A percentile compares a stretch with the other conserved stretches of the same genome.
These are phyloP conservation scores for Oryza rufipogon DNA, from an alignment of 176 grass and related monocot genomes.

Conservation along the genomic window DNA sequence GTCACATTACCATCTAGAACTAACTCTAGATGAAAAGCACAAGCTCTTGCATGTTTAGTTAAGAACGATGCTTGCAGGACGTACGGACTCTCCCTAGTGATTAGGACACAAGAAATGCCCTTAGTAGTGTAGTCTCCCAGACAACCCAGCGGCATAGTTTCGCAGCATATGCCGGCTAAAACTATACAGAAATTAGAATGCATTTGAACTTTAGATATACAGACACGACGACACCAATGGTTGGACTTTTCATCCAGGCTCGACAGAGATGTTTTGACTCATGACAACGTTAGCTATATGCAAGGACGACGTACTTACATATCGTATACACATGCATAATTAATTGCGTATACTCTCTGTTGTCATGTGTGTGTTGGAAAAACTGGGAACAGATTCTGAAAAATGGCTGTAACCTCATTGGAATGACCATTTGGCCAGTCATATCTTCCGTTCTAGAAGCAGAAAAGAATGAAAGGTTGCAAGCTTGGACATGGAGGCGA, in stretches of 20 bases:
- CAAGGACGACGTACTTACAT: constrained; percentile 4
- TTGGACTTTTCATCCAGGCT: constrained; percentile 19
- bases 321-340: not conserved
- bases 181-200: not conserved
- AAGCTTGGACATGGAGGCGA: constrained; percentile 15
- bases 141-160: constrained; percentile 34
- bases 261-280: constrained; percentile 45
- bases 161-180: constrained; percentile 34
- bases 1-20: not conserved
- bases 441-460: constrained; percentile 38
- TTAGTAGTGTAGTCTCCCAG: constrained; percentile 2
- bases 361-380: not conserved
- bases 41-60: not conserved
- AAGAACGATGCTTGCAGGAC: constrained; percentile 3
- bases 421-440: constrained; percentile 14
- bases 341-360: not conserved
- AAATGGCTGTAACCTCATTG: not conserved
- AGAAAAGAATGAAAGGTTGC: not conserved
- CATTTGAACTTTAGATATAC: not conserved
- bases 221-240: not conserved
- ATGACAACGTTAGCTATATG: constrained; percentile 6
- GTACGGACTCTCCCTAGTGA: not conserved
- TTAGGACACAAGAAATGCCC: not conserved
- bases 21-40: not conserved
- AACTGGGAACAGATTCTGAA: constrained; percentile 18